Conservation (phyloP, 352 stramenopile genomes). For the Phytophthora rubi region DNA sequence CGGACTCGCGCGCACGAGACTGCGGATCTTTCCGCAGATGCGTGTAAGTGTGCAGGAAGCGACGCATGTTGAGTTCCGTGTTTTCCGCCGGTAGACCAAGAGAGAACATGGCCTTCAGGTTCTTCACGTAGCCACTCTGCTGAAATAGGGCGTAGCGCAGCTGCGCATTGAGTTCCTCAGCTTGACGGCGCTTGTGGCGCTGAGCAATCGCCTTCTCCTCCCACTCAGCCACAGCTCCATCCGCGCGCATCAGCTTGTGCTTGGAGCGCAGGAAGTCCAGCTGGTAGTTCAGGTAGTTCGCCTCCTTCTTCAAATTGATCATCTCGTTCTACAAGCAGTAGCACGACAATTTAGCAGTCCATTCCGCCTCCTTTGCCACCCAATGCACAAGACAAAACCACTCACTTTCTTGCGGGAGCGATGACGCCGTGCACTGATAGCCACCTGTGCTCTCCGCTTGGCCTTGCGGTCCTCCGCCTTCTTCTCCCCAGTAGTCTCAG, state of each 20-base stretch:
- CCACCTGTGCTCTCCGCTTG: constrained; percentile 53
- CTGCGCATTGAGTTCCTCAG: constrained; percentile 56
- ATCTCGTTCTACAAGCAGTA: constrained; percentile 42
- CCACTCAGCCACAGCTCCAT: constrained; percentile 56
- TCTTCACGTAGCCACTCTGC: constrained; percentile 53
- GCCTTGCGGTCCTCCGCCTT: constrained; percentile 52
- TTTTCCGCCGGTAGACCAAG: constrained; percentile 16
- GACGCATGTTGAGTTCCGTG: constrained; percentile 39
- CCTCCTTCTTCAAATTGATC: constrained; percentile 54
- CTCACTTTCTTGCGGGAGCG: constrained; percentile 63
- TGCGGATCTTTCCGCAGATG: constrained; percentile 36
- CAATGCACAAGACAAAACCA: not conserved
- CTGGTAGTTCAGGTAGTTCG: constrained; percentile 50
- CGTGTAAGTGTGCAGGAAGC: constrained; percentile 43
- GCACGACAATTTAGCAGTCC: not conserved
- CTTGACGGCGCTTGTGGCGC: constrained; percentile 63
- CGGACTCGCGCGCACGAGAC: constrained; percentile 32
- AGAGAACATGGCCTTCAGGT: constrained; percentile 43
- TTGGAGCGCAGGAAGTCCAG: constrained; percentile 56
- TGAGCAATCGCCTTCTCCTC: constrained; percentile 65
- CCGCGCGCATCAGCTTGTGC: constrained; percentile 53
- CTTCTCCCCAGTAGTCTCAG: constrained; percentile 4
- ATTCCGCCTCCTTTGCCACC: not conserved
- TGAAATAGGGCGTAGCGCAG: constrained; percentile 62
- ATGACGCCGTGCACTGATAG: constrained; percentile 53